These are phyloP conservation scores for Fraxinus floribunda DNA, from an alignment of 305 asterid species.

Conservation along the genomic window DNA sequence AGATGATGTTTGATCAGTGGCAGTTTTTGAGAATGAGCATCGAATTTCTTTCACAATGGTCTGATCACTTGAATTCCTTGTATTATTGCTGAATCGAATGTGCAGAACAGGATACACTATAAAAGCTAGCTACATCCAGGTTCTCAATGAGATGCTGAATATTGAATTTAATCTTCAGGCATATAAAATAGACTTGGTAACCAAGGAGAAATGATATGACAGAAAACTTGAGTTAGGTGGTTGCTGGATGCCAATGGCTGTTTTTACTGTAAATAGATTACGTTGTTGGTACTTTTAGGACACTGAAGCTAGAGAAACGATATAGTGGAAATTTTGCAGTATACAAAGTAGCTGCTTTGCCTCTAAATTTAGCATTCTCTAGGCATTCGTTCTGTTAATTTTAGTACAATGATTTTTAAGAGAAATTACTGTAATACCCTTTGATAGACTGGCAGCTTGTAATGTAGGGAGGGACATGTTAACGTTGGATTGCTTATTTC, in stretches of 20 bases:
- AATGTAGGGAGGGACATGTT: background rate
- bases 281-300: background rate
- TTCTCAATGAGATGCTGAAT: background rate
- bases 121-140: background rate
- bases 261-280: slow-evolving; percentile 7
- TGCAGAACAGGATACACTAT: background rate
- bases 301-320: background rate
- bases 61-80: background rate
- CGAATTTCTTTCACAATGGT: background rate
- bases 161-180: background rate
- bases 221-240: background rate
- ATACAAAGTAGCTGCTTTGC: background rate
- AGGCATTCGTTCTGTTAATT: background rate
- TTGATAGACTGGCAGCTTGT: background rate
- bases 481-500: background rate
- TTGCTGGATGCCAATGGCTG: background rate
- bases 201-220: slow-evolving; percentile 3
- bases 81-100: background rate
- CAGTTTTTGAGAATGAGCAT: slow-evolving; percentile 18
- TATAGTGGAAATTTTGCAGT: background rate
- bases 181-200: background rate
- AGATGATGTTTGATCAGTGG: background rate
- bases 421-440: background rate
- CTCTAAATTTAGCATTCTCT: background rate
- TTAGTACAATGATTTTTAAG: background rate